Evolutionary conservation across 2,329 filamentous ascomycete genomes (phyloP).

Genomic region (Hyphodiscus sp.): DNA sequence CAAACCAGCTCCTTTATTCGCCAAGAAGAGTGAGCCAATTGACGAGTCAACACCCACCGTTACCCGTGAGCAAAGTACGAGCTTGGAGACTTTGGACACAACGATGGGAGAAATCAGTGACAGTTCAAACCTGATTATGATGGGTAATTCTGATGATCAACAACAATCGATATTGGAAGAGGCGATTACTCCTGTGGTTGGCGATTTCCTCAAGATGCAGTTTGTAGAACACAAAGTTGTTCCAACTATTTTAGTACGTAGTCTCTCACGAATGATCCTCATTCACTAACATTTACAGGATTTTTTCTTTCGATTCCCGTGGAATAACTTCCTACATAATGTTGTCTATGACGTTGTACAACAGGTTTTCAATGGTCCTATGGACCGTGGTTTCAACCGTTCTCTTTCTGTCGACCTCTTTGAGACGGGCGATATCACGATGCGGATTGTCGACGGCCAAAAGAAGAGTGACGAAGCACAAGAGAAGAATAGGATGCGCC

Average conservation of each 20-base stretch:
- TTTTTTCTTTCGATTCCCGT: conserved; percentile 97
- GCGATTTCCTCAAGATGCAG: conserved; percentile 90
- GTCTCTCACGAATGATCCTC: background rate
- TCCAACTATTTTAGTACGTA: conserved; percentile 82
- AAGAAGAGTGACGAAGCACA: conserved; percentile 81
- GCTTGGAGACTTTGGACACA: conserved; percentile 24
- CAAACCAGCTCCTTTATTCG: conserved; percentile 61
- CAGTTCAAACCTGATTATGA: conserved; percentile 24
- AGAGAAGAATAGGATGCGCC: conserved; percentile 73
- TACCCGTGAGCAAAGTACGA: conserved; percentile 12
- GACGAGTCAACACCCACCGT: conserved; percentile 12
- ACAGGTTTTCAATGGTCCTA: conserved; percentile 96
- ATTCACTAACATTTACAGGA: conserved; percentile 47
- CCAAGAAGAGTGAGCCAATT: conserved; percentile 32
- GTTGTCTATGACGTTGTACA: conserved; percentile 99
- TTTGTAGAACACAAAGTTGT: conserved; percentile 94
- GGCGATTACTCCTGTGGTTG: conserved; percentile 62
- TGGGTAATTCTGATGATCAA: conserved; percentile 24
- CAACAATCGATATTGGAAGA: conserved; percentile 13
- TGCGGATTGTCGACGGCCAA: conserved; percentile 88
- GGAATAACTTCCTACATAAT: conserved; percentile 99
- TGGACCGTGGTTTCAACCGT: conserved; percentile 92
- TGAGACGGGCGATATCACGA: conserved; percentile 81
- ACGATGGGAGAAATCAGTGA: conserved; percentile 30
- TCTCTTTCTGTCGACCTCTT: conserved; percentile 88